phyloP scores from a whole-genome alignment of 2,329 filamentous ascomycete species.

The Fusarium brachygibbosum region DNA sequence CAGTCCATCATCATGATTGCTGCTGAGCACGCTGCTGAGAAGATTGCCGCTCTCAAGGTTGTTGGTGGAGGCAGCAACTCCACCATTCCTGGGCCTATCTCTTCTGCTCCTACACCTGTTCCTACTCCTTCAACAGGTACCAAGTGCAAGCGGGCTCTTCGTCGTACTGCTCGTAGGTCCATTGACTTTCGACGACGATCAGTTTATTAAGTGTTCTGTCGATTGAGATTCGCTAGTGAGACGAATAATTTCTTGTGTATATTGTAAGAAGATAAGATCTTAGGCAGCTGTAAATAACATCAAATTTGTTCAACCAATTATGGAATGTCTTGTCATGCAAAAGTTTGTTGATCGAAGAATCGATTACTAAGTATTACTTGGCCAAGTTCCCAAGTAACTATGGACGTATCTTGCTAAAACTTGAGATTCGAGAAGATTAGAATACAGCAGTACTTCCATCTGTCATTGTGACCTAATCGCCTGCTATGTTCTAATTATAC shows the following conservation, averaged over 20 bases:
- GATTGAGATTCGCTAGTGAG: slow-evolving; percentile 1
- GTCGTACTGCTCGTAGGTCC: slow-evolving; percentile 19
- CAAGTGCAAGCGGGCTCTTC: slow-evolving; percentile 25
- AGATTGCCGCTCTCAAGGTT: slow-evolving; percentile 41
- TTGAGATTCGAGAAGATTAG: too few species aligned
- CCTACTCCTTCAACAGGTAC: slow-evolving; percentile 3
- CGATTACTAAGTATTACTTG: too few species aligned
- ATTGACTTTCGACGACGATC: slow-evolving; percentile 35
- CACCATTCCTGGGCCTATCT: slow-evolving; percentile 21
- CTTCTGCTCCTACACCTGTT: slow-evolving; percentile 23
- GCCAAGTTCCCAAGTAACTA: too few species aligned
- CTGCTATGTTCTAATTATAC: too few species aligned
- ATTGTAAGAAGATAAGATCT: slow-evolving; percentile 2
- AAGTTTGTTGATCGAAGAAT: too few species aligned
- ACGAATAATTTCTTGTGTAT: slow-evolving; percentile 25
- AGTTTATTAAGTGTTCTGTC: neutral
- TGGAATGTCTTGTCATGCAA: too few species aligned
- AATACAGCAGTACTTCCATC: too few species aligned
- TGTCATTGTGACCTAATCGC: too few species aligned
- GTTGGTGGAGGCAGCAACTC: slow-evolving; percentile 28
- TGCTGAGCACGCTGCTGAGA: slow-evolving; percentile 47
- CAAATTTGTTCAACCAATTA: neutral
- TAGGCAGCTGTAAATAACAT: slow-evolving; percentile 23
- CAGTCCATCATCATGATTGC: slow-evolving; percentile 50
- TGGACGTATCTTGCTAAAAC: too few species aligned